Percentiles rank a stretch among this genome's conserved stretches.
phyloP scores from a whole-genome alignment of 2,329 filamentous ascomycete species.

The Phyllosticta citriasiana region DNA sequence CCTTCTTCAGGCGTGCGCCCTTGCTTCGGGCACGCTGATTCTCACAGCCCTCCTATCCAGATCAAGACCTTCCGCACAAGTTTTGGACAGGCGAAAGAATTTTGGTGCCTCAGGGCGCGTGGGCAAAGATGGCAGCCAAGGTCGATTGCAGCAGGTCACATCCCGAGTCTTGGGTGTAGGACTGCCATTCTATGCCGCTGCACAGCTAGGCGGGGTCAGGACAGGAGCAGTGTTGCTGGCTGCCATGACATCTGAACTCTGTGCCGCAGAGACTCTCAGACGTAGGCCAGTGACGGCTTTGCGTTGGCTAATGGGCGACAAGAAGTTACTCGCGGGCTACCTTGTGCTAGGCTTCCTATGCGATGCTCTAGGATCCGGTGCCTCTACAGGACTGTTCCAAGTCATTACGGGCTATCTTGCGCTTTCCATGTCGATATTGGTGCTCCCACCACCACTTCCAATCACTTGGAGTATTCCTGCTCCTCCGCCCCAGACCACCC shows the following conservation, averaged over 20 bases:
- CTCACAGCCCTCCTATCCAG: slow-evolving; percentile 33
- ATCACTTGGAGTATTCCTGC: slow-evolving; percentile 12
- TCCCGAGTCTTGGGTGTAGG: slow-evolving; percentile 32
- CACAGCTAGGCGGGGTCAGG: slow-evolving; percentile 45
- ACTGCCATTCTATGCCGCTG: slow-evolving; percentile 46
- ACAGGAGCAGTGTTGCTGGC: slow-evolving; percentile 43
- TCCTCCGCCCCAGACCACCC: neutral
- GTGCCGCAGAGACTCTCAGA: slow-evolving; percentile 13
- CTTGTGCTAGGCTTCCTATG: slow-evolving; percentile 24
- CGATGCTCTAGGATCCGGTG: slow-evolving; percentile 22
- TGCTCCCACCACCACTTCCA: slow-evolving; percentile 41
- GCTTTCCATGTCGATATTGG: slow-evolving; percentile 35
- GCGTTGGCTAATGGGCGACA: slow-evolving; percentile 20
- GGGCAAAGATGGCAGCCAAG: neutral
- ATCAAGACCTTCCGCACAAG: slow-evolving; percentile 20
- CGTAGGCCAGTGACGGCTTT: slow-evolving; percentile 16
- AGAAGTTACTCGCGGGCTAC: slow-evolving; percentile 26
- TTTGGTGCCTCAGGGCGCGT: slow-evolving; percentile 6
- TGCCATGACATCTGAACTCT: slow-evolving; percentile 36
- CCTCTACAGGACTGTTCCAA: slow-evolving; percentile 8
- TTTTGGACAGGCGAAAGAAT: slow-evolving; percentile 28
- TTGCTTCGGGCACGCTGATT: slow-evolving; percentile 38
- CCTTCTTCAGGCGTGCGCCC: slow-evolving; percentile 34
- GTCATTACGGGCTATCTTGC: slow-evolving; percentile 38
- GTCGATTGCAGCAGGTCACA: slow-evolving; percentile 14